Evolutionary conservation across 2,329 filamentous ascomycete species (phyloP).

Genomic region (Penicillium corylophilum): DNA sequence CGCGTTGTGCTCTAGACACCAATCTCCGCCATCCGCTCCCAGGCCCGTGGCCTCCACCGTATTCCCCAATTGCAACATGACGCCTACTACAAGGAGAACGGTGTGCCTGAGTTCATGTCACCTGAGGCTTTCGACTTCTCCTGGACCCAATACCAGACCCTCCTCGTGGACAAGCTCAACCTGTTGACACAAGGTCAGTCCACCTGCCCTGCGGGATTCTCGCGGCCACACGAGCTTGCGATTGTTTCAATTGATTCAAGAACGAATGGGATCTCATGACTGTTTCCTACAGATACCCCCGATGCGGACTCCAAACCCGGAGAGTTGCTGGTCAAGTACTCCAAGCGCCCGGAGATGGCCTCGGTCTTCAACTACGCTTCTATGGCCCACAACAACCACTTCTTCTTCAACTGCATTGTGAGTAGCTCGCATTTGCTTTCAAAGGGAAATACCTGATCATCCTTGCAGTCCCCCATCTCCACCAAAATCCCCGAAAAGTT

Average conservation of each 20-base stretch:
- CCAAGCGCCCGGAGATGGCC: conserved; percentile 75
- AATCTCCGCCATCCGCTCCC: conserved; percentile 37
- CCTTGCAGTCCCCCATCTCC: conserved; percentile 39
- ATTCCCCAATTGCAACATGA: conserved; percentile 53
- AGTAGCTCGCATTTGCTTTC: conserved; percentile 13
- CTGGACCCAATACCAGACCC: conserved; percentile 78
- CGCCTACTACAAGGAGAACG: conserved; percentile 47
- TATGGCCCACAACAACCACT: conserved; percentile 87
- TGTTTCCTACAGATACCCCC: conserved; percentile 55
- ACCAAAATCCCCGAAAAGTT: conserved; percentile 59
- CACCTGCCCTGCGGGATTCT: conserved; percentile 20
- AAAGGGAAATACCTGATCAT: conserved; percentile 7
- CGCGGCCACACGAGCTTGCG: neutral
- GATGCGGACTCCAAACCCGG: conserved; percentile 63
- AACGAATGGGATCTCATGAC: neutral
- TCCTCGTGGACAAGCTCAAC: conserved; percentile 76
- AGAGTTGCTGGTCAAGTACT: conserved; percentile 69
- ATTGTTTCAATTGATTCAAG: neutral
- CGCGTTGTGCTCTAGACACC: conserved; percentile 29
- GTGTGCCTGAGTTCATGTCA: conserved; percentile 71
- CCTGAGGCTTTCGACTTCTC: conserved; percentile 68
- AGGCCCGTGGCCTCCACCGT: conserved; percentile 42
- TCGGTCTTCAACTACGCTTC: conserved; percentile 92
- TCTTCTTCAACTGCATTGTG: conserved; percentile 51
- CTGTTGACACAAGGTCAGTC: conserved; percentile 65